Conservation (phyloP, 2,329 filamentous ascomycete genomes). For the Calonectria hawksworthii region DNA sequence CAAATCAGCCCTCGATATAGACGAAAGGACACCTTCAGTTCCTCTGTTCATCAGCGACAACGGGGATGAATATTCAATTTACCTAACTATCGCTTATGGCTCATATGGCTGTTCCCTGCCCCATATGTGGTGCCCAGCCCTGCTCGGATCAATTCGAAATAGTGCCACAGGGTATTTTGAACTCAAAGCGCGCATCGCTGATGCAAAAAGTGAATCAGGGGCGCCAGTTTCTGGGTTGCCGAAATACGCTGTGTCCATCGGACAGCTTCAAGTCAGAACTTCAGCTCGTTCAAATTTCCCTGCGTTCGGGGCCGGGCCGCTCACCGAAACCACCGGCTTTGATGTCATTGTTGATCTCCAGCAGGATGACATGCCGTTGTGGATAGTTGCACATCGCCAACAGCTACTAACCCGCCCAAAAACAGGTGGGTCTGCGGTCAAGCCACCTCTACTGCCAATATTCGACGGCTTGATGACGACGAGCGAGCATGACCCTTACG, state of each 20-base stretch:
- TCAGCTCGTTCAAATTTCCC: background rate
- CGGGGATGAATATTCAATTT: background rate
- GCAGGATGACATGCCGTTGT: background rate
- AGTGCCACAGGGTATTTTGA: background rate
- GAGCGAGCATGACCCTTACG: background rate
- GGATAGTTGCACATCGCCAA: background rate
- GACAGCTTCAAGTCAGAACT: background rate
- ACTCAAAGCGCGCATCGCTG: background rate
- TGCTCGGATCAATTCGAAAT: background rate
- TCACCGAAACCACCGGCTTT: background rate
- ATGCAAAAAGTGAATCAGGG: background rate
- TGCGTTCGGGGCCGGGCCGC: background rate
- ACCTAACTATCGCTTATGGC: background rate
- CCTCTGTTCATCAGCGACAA: background rate
- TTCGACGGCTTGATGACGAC: background rate
- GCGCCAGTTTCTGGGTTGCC: background rate
- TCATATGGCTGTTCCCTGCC: background rate
- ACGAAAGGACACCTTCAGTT: background rate
- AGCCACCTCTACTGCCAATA: background rate
- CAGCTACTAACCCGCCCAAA: background rate
- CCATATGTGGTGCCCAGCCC: background rate
- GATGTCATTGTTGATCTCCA: background rate
- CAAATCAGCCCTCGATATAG: background rate
- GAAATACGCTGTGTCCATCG: background rate
- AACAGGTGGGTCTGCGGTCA: background rate